Percentiles rank a stretch among this genome's conserved stretches.
Conservation (phyloP, 805 yeast genomes). For the Yarrowia deformans region DNA sequence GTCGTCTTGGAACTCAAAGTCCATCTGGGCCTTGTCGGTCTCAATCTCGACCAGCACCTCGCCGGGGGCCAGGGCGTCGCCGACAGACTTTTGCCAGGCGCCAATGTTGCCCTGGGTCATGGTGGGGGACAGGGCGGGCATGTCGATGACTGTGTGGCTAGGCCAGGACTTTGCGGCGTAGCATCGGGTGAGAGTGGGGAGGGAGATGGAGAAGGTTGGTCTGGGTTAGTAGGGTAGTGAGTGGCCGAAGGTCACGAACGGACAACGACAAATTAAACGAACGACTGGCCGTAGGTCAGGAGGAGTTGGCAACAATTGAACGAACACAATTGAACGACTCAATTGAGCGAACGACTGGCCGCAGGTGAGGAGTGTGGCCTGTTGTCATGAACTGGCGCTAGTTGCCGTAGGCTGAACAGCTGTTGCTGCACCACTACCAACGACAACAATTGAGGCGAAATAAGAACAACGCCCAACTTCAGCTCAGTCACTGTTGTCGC, state of each 20-base stretch:
- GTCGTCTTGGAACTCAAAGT: constrained; percentile 94
- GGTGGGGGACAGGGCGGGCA: constrained; percentile 99
- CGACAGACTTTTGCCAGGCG: constrained; percentile 86
- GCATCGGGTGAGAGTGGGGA: constrained; percentile 47
- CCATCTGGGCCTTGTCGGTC: constrained; percentile 98
- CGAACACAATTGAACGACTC: not conserved
- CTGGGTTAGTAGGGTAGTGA: constrained; percentile 11
- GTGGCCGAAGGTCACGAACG: not conserved
- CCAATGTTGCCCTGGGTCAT: constrained; percentile 96
- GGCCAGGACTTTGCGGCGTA: constrained; percentile 65
- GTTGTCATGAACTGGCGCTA: no score
- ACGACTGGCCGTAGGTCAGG: not conserved
- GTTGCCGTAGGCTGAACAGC: no score
- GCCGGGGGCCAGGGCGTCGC: constrained; percentile 89
- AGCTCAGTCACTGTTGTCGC: no score
- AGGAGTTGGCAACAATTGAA: no score
- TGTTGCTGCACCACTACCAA: no score
- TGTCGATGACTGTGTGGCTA: constrained; percentile 83
- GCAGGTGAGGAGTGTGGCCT: no score
- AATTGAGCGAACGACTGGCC: no score
- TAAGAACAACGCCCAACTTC: no score
- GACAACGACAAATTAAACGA: not conserved
- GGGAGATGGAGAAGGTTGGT: constrained; percentile 32
- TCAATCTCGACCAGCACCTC: constrained; percentile 97
- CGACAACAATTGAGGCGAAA: no score